Base-by-base conservation (phyloP, 1,139 yeast genomes). In the Saccharomycopsis phalli region DNA sequence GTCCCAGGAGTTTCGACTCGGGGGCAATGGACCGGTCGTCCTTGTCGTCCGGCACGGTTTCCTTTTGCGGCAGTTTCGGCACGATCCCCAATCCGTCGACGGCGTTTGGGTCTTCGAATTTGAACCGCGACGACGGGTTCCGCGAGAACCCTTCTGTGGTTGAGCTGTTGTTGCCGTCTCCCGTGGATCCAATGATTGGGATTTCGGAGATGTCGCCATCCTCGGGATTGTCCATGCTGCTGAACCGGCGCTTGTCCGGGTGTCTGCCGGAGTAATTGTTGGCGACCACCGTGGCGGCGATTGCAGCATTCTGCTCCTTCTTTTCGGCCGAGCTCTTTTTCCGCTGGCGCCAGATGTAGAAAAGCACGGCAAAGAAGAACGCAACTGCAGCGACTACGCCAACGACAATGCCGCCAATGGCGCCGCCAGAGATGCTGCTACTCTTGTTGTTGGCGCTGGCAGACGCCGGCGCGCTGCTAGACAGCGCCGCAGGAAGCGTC, bases 391-490 rank as follows among this genome's bases (percentile, higher is more conserved):
- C 65, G 1, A 78, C 62, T 1, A 68, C 63, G n/a, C 87, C 87
- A 37, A 80, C 67, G 1, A 74, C 83, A 10, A 77, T 72, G 36
- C 87, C 88, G 1, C 81, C 87, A 49, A 78, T 76, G n/a, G 79
- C 79, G 18, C 91, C 91, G 4, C 71, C 68, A 4, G 52, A 53
- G 10, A 57, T 21, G 10, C 28, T 11, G 8, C 22, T 10, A 8
- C 31, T 29, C 26, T 22, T 18, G 22, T 16, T 30, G 11, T 11
- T 23, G 4, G 34, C 14, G 19, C 31, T 19, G 21, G 10, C 8
- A 29, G 28, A 22, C n/a, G 32, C 22, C 8, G 41, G 17, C 4
- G 46, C 37, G 25, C 31, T 18, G 11, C 17, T 36, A n/a, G n/a
- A n/a, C n/a, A n/a, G n/a, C n/a, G n/a, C n/a, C 11, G 41, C 25